Evolutionary conservation across 345 rosid genomes (phyloP).

Genomic region (Gossypium anomalum): DNA sequence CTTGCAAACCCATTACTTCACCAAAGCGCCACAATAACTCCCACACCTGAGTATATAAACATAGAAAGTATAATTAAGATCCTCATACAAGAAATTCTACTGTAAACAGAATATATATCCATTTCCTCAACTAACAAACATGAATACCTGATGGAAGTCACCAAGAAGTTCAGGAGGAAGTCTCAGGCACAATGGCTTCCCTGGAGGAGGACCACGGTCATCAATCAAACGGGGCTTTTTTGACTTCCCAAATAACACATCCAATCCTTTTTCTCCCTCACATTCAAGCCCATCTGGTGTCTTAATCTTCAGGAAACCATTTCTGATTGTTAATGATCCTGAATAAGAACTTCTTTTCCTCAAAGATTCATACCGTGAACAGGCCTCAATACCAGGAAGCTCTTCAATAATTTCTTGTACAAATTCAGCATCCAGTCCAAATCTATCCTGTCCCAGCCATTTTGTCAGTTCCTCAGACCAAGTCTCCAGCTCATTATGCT

Average conservation of each 20-base stretch:
- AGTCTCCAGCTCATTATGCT: constrained; percentile 41
- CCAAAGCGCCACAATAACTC: constrained; percentile 73
- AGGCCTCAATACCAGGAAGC: constrained; percentile 66
- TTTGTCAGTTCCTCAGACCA: constrained; percentile 40
- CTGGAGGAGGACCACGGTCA: constrained; percentile 53
- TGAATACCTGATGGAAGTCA: constrained; percentile 80
- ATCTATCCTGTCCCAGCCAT: constrained; percentile 89
- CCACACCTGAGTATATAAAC: constrained; percentile 58
- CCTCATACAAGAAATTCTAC: not conserved
- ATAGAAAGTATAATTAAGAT: constrained; percentile 12
- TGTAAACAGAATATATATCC: constrained; percentile 9
- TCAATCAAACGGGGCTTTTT: constrained; percentile 45
- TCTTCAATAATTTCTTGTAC: constrained; percentile 81
- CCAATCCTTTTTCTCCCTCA: constrained; percentile 27
- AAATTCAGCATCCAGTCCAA: constrained; percentile 86
- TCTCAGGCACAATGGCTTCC: constrained; percentile 60
- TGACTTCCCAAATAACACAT: constrained; percentile 38
- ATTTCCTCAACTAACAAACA: constrained; percentile 15
- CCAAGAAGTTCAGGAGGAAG: constrained; percentile 76
- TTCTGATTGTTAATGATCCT: constrained; percentile 49
- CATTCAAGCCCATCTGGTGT: constrained; percentile 39
- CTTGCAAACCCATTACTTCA: constrained; percentile 63
- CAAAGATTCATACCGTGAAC: constrained; percentile 60
- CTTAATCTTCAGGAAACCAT: constrained; percentile 53
- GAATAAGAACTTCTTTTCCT: constrained; percentile 46